Percentiles rank a stretch among this genome's conserved stretches.
Evolutionary conservation across 2,329 filamentous ascomycete species (phyloP).

Genomic region (Aspergillus aculeatinus): DNA sequence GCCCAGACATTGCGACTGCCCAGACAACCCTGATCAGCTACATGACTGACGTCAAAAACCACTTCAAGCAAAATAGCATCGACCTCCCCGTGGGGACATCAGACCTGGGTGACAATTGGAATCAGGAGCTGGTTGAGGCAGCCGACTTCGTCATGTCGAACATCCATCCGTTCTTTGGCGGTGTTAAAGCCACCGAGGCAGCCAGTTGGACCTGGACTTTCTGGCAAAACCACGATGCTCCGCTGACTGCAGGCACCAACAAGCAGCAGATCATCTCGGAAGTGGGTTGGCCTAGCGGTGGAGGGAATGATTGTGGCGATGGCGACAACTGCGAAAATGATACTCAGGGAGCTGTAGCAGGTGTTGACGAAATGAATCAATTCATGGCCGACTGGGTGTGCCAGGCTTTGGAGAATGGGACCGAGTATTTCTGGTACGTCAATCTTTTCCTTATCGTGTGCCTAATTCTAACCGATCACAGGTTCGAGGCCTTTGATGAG

Average conservation of each 20-base stretch:
- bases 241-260: slow-evolving; percentile 58
- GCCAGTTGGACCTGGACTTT: slow-evolving; percentile 80
- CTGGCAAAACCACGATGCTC: slow-evolving; percentile 69
- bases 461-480: slow-evolving; percentile 29
- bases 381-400: slow-evolving; percentile 88
- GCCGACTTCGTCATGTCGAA: slow-evolving; percentile 95
- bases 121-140: slow-evolving; percentile 61
- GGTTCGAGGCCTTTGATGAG: slow-evolving; percentile 94
- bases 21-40: slow-evolving; percentile 61
- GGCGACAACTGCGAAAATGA: slow-evolving; percentile 56
- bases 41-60: slow-evolving; percentile 67
- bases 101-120: slow-evolving; percentile 89
- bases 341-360: slow-evolving; percentile 69
- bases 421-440: slow-evolving; percentile 85
- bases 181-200: slow-evolving; percentile 65
- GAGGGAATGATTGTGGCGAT: slow-evolving; percentile 73
- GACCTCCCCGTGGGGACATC: slow-evolving; percentile 79
- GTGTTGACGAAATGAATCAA: slow-evolving; percentile 76
- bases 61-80: slow-evolving; percentile 66
- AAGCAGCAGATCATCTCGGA: slow-evolving; percentile 83
- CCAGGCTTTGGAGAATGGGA: slow-evolving; percentile 72
- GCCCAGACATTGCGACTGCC: slow-evolving; percentile 60
- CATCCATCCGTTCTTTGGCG: slow-evolving; percentile 93
- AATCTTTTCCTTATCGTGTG: not conserved
- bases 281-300: slow-evolving; percentile 84